A percentile compares a stretch with the other conserved stretches of the same genome.
phyloP scores from a whole-genome alignment of 352 stramenopile species.

The Phytopythium oedochilum region DNA sequence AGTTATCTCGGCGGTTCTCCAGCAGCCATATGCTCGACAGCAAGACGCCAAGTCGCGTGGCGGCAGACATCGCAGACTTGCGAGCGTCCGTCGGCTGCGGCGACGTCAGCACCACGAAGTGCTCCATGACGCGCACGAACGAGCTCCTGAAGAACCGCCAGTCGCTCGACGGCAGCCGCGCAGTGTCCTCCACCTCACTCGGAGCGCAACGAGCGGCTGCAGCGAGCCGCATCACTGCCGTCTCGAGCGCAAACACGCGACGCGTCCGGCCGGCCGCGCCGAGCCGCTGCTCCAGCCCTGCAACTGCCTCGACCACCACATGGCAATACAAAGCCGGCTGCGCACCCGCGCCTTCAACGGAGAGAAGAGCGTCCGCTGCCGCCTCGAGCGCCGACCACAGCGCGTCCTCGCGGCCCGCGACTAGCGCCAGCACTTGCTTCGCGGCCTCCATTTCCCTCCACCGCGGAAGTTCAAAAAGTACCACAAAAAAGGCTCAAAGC shows the following conservation, averaged over 20 bases:
- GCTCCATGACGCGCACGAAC: slow-evolving; percentile 14
- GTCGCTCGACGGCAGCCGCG: slow-evolving; percentile 2
- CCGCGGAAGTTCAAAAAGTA: too few species aligned
- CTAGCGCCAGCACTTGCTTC: not conserved
- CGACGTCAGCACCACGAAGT: not conserved
- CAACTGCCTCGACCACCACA: not conserved
- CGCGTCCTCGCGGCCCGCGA: not conserved
- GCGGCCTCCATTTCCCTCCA: not conserved
- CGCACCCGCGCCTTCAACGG: not conserved
- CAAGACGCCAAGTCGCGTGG: slow-evolving; percentile 20
- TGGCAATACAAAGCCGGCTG: slow-evolving; percentile 4
- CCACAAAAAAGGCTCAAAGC: too few species aligned
- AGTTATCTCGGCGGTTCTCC: slow-evolving; percentile 15
- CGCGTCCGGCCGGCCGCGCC: not conserved
- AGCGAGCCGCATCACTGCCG: not conserved
- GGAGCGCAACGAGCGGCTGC: not conserved
- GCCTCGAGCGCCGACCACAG: slow-evolving; percentile 6
- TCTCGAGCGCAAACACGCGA: slow-evolving; percentile 1
- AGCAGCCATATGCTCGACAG: slow-evolving; percentile 29
- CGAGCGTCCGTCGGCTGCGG: not conserved
- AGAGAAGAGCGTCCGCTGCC: not conserved
- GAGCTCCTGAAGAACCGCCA: slow-evolving; percentile 14
- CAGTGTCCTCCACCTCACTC: not conserved
- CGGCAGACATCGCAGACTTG: slow-evolving; percentile 3
- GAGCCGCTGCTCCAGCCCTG: not conserved